Conservation (phyloP, 306 rosid genomes). For the Ormosia semicastrata region DNA sequence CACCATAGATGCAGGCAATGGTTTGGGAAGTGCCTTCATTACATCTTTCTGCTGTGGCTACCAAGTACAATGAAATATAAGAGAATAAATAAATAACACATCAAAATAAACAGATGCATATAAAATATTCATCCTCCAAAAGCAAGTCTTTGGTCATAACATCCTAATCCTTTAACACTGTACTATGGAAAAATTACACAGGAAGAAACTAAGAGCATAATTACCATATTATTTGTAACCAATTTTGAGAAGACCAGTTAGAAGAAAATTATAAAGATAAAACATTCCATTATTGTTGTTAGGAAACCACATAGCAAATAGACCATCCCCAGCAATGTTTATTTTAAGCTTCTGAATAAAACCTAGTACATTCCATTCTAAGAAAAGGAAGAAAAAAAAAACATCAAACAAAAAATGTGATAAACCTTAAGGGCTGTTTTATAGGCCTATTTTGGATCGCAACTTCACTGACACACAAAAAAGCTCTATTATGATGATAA, state of each 20-base stretch:
- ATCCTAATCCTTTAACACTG: neutral
- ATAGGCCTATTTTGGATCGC: neutral
- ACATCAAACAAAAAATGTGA: neutral
- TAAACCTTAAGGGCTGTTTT: neutral
- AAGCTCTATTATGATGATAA: neutral
- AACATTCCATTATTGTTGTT: neutral
- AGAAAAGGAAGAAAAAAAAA: neutral
- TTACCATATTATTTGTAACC: slow-evolving; percentile 10
- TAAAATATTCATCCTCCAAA: neutral
- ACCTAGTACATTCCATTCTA: neutral
- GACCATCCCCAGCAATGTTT: neutral
- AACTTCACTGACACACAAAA: neutral
- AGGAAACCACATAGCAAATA: neutral
- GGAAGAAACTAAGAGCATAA: slow-evolving; percentile 1
- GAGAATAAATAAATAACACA: neutral
- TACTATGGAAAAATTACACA: neutral
- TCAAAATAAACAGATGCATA: slow-evolving; percentile 3
- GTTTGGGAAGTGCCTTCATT: slow-evolving; percentile 71
- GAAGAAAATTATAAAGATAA: neutral
- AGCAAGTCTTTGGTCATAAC: slow-evolving; percentile 9
- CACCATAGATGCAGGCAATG: slow-evolving; percentile 55
- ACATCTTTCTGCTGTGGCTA: slow-evolving; percentile 64
- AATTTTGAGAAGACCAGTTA: neutral
- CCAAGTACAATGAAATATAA: slow-evolving; percentile 24
- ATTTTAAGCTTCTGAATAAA: neutral